A percentile compares a stretch with the other conserved stretches of the same genome.
Evolutionary conservation across 2,329 filamentous ascomycete genomes (phyloP).

Genomic region (Claviceps sp.): DNA sequence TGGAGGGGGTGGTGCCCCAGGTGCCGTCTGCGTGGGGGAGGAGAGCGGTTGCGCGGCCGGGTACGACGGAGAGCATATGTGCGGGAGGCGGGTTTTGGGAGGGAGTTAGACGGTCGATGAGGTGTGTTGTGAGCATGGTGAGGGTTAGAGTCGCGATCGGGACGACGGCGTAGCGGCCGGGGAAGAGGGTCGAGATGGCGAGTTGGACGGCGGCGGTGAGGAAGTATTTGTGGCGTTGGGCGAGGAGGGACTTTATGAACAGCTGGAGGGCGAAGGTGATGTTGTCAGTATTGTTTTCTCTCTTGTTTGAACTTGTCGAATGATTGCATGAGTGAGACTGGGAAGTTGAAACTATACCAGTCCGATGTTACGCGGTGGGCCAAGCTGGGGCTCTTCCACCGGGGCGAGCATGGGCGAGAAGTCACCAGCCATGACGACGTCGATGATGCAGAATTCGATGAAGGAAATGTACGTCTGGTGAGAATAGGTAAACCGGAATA

Average conservation of each 20-base stretch:
- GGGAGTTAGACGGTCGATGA: constrained; percentile 12
- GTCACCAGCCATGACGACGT: constrained; percentile 3
- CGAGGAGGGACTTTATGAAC: constrained; percentile 20
- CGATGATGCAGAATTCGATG: background rate
- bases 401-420: constrained; percentile 15
- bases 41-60: constrained; percentile 21
- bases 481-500: too few relatives aligned
- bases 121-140: constrained; percentile 17
- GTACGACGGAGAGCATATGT: constrained; percentile 15
- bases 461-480: background rate
- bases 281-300: background rate
- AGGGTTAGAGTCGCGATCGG: constrained; percentile 19
- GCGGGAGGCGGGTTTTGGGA: constrained; percentile 1
- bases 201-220: constrained; percentile 23
- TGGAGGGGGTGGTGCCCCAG: constrained; percentile 16
- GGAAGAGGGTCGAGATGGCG: constrained; percentile 19
- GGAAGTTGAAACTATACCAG: constrained; percentile 10
- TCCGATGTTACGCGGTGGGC: constrained; percentile 5
- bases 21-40: constrained; percentile 15
- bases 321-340: background rate
- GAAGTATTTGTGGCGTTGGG: constrained; percentile 18
- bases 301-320: background rate
- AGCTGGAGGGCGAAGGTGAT: background rate
- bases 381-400: constrained; percentile 2
- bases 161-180: constrained; percentile 21